Evolutionary conservation across 164 flowering plant genomes (phyloP).

Genomic region (Vitis labrusca): DNA sequence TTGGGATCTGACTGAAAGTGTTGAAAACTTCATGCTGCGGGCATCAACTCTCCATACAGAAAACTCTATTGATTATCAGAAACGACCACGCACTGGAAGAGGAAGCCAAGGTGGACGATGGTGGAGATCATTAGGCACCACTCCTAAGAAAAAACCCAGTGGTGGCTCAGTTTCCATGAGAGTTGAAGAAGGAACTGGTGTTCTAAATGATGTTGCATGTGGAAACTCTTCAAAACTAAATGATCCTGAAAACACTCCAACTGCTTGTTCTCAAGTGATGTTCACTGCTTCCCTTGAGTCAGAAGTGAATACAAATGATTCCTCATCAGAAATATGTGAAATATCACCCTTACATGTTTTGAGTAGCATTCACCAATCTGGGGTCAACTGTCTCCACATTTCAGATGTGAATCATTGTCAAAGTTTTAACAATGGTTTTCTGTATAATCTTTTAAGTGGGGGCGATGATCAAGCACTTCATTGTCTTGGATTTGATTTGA

Average conservation of each 20-base stretch:
- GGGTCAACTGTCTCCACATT: slow-evolving; percentile 88
- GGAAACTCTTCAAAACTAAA: slow-evolving; percentile 10
- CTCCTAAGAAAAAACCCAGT: slow-evolving; percentile 28
- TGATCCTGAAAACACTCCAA: slow-evolving; percentile 10
- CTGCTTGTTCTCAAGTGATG: slow-evolving; percentile 10
- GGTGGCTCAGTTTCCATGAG: slow-evolving; percentile 12
- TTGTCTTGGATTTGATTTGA: slow-evolving; percentile 47
- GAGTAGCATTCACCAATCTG: slow-evolving; percentile 78
- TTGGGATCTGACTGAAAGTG: slow-evolving; percentile 83
- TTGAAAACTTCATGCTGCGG: slow-evolving; percentile 60
- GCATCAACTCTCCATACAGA: slow-evolving; percentile 47
- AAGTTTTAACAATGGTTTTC: slow-evolving; percentile 22
- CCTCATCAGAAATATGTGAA: slow-evolving; percentile 31
- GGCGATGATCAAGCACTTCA: slow-evolving; percentile 95
- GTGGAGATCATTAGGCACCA: slow-evolving; percentile 57
- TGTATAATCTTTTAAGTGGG: slow-evolving; percentile 66
- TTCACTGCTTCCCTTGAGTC: slow-evolving; percentile 19
- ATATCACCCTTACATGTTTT: slow-evolving; percentile 58
- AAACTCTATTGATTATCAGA: slow-evolving; percentile 59
- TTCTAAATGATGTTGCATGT: slow-evolving; percentile 4
- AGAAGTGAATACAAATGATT: slow-evolving; percentile 27
- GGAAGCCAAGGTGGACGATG: slow-evolving; percentile 99
- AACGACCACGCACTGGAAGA: slow-evolving; percentile 94
- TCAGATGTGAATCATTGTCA: slow-evolving; percentile 28
- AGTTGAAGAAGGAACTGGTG: slow-evolving; percentile 15